These are phyloP conservation scores for Erythrophleum ivorense DNA, from an alignment of 331 rosid genomes.

Conservation along the genomic window DNA sequence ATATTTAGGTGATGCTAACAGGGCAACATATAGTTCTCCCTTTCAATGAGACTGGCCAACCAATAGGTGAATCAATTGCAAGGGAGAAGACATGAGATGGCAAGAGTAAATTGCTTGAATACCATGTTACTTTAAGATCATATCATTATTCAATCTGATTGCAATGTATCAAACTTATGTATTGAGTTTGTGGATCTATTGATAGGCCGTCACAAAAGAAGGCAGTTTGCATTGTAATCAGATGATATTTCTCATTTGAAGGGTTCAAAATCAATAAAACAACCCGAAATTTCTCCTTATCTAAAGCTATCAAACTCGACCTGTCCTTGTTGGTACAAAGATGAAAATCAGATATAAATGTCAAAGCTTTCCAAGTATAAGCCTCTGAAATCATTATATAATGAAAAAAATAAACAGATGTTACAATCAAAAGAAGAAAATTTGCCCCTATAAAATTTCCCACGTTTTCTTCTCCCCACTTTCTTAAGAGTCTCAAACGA, in stretches of 20 bases:
- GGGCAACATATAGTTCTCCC: too few relatives aligned
- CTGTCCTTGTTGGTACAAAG: background rate
- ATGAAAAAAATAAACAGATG: conserved; percentile 36
- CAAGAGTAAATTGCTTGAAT: too few relatives aligned
- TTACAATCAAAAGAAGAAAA: conserved; percentile 46
- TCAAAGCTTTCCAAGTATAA: conserved; percentile 15
- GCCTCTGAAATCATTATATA: conserved; percentile 32
- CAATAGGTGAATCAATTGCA: too few relatives aligned
- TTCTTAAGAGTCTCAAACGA: conserved; percentile 42
- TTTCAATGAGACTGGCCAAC: too few relatives aligned
- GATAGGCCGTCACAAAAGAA: too few relatives aligned
- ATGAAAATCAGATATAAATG: background rate
- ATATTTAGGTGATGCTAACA: too few relatives aligned
- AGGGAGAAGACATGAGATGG: too few relatives aligned
- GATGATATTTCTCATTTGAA: background rate
- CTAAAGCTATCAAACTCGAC: background rate
- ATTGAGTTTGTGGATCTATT: background rate
- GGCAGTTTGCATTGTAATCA: too few relatives aligned
- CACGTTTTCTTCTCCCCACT: conserved; percentile 35
- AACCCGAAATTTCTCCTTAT: background rate
- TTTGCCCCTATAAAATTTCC: conserved; percentile 31
- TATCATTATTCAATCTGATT: background rate
- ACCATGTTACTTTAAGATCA: too few relatives aligned
- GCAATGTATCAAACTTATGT: background rate
- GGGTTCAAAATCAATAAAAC: background rate